Evolutionary conservation across 352 stramenopile genomes (phyloP), one percentile per base, ranked within the genome.

Genomic region (Plasmopara viticola): DNA sequence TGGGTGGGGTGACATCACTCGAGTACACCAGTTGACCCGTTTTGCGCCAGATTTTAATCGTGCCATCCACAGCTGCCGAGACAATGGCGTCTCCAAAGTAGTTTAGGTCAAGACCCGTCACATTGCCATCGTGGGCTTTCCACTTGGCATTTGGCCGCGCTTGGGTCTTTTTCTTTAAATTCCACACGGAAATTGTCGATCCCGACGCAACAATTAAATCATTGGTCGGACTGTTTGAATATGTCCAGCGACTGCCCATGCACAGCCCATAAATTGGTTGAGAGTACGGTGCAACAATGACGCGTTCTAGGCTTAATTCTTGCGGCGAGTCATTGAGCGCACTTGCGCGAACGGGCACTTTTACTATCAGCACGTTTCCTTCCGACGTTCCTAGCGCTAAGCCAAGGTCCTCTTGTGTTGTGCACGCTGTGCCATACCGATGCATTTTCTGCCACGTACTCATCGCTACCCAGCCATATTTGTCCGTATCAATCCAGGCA

Each of bases 371-470:
- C 8, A 92, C 63, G 42, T 75, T 81, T 9, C 82, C 79, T 15
- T 74, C 68, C 0, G 75, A 74, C 18, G 79, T 90, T 9, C 79
- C 82, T 25, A 92, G 49, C 6, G 63, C 71, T 33, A 92, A 67
- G 6, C 60, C 64, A 44, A 86, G 38, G 0, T 46, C 38, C 18
- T 64, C 41, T 8, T 38, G 50, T 0, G 47, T 52, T 29, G 41
- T 8, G 20, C 56, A 60, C 2, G 60, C 48, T 8, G 52, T 58
- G 1, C 49, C 58, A 37, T 68, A 43, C 29, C 56, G 56, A 47
- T 84, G 73, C 59, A 79, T 75, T 43, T 85, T 67, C 50, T 87
- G 75, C 82, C 82, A 92, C 30, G 76, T 69, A 31, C 75, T 80
- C 6, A 66, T 81, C 0, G 72, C 60, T 9, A 89, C 66, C 82